Evolutionary conservation across 495 filamentous ascomycete species (phyloP).

Genomic region (Podospora fimiseda): DNA sequence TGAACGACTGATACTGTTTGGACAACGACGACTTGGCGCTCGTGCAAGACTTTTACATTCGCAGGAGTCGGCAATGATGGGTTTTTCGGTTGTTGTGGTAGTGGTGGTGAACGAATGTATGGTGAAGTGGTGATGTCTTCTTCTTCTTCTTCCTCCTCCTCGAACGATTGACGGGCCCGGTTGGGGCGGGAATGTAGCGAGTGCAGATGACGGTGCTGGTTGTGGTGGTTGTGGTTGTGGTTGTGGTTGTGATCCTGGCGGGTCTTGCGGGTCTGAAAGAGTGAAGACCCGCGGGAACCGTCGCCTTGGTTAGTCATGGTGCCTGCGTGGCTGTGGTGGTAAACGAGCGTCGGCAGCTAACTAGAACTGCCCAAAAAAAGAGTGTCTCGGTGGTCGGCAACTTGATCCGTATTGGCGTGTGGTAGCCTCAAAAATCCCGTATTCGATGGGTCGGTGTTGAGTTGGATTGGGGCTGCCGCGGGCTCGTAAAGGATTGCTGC

Average conservation of each 20-base stretch:
- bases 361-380: constrained; percentile 12
- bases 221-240: constrained; percentile 17
- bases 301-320: constrained; percentile 40
- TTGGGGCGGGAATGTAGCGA: constrained; percentile 19
- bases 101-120: constrained; percentile 33
- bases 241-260: constrained; percentile 11
- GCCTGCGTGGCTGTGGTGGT: constrained; percentile 25
- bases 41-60: constrained; percentile 23
- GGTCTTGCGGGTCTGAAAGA: constrained; percentile 44
- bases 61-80: constrained; percentile 33
- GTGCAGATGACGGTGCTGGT: constrained; percentile 28
- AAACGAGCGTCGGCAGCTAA: constrained; percentile 11
- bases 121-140: constrained; percentile 9
- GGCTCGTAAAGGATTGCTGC: constrained; percentile 20
- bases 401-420: constrained; percentile 7
- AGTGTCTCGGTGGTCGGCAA: constrained; percentile 6
- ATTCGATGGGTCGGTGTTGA: constrained; percentile 19
- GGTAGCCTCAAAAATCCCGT: constrained; percentile 18
- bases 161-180: neutral
- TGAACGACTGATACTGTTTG: constrained; percentile 46
- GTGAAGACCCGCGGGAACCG: constrained; percentile 43
- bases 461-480: constrained; percentile 13
- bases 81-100: constrained; percentile 11
- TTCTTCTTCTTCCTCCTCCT: constrained; percentile 2
- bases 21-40: constrained; percentile 37